These are phyloP conservation scores for Flagelloscypha sp. DNA, from an alignment of 768 basidiomycete species.

Conservation along the genomic window DNA sequence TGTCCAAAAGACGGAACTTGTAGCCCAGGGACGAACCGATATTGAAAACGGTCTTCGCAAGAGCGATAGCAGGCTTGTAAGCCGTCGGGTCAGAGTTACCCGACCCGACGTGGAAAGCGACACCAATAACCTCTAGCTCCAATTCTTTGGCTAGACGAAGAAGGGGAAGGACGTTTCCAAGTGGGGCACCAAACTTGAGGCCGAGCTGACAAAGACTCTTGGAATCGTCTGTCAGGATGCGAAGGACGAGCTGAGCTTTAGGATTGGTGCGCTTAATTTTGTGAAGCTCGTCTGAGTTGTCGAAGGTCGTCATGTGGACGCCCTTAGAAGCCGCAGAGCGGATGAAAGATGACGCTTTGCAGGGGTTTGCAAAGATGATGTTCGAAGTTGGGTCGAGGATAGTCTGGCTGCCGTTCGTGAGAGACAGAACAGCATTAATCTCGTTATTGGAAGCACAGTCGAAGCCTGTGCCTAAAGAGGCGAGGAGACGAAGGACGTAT, in stretches of 20 bases:
- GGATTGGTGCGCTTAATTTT: slow-evolving; percentile 84
- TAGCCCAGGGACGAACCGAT: slow-evolving; percentile 81
- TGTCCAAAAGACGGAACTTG: slow-evolving; percentile 75
- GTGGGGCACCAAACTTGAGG: slow-evolving; percentile 92
- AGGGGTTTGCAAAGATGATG: slow-evolving; percentile 98
- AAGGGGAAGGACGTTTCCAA: slow-evolving; percentile 70
- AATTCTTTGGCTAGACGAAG: slow-evolving; percentile 74
- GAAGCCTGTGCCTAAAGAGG: slow-evolving; percentile 86
- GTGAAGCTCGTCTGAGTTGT: slow-evolving; percentile 92
- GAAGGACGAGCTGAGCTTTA: slow-evolving; percentile 76
- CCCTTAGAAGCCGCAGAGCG: slow-evolving; percentile 71
- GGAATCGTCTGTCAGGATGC: slow-evolving; percentile 97
- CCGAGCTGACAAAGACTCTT: slow-evolving; percentile 91
- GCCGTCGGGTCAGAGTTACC: slow-evolving; percentile 91
- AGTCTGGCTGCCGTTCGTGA: too few relatives aligned
- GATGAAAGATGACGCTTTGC: slow-evolving; percentile 93
- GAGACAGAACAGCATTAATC: slow-evolving; percentile 68
- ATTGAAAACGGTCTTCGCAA: slow-evolving; percentile 77
- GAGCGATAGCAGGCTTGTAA: slow-evolving; percentile 82
- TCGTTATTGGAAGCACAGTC: slow-evolving; percentile 97
- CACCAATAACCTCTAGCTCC: slow-evolving; percentile 79
- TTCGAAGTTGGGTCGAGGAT: slow-evolving; percentile 60
- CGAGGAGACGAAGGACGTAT: slow-evolving; percentile 83
- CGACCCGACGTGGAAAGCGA: slow-evolving; percentile 96
- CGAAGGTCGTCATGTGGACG: slow-evolving; percentile 95